Evolutionary conservation across 495 filamentous ascomycete genomes (phyloP).

Genomic region (Hapsidospora chrysogenum): DNA sequence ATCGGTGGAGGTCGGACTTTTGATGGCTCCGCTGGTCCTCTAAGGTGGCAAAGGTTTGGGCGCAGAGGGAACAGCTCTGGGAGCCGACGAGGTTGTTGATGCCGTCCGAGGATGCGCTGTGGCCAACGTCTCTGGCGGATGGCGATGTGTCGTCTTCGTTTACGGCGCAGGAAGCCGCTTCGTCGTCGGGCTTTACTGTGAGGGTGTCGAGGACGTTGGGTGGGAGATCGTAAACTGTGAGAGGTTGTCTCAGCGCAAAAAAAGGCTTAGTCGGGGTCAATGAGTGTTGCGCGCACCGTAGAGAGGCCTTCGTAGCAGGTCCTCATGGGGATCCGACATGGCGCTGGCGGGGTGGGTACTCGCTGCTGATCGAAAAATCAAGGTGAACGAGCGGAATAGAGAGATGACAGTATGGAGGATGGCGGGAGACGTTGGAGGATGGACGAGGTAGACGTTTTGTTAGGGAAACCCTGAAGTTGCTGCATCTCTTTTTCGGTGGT

Average conservation of each 20-base stretch:
- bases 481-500: too few species aligned
- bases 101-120: constrained; percentile 7
- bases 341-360: too few species aligned
- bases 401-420: too few species aligned
- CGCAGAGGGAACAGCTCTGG: constrained; percentile 71
- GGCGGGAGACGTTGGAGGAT: too few species aligned
- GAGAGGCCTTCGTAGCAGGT: not conserved
- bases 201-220: constrained; percentile 57
- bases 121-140: not conserved
- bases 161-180: constrained; percentile 6
- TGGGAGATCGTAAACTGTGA: constrained; percentile 71
- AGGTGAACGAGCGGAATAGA: too few species aligned
- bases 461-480: too few species aligned
- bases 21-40: constrained; percentile 74
- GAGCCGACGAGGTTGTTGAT: constrained; percentile 40
- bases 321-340: not conserved
- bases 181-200: constrained; percentile 27
- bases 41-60: constrained; percentile 47
- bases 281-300: not conserved
- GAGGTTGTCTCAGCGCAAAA: too few species aligned
- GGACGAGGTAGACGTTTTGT: too few species aligned
- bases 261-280: too few species aligned
- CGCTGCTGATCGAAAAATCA: too few species aligned
- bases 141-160: constrained; percentile 6
- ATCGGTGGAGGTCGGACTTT: constrained; percentile 82